Evolutionary conservation across 176 grass and related monocot genomes (phyloP), one percentile per base, ranked within the genome.

Genomic region (Tillandsia leiboldiana): DNA sequence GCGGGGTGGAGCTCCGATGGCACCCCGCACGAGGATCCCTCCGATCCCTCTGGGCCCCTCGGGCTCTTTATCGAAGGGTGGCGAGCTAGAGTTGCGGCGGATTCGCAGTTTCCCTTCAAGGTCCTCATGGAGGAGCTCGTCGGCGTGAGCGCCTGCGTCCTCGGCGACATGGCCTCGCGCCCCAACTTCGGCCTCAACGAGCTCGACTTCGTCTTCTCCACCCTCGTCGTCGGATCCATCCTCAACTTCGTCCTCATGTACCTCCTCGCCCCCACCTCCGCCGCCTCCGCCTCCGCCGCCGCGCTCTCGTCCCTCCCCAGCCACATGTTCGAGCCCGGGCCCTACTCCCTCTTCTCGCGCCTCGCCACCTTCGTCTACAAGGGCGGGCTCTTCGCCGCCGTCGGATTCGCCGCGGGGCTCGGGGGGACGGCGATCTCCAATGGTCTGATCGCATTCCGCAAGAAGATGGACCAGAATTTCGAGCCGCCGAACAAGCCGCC

Each of bases 161-260:
- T 94, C 20, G 90, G 90, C 15, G 90, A 94, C 81, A 94, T 94
- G 90, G 83, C 86, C 5, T 87, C 86, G 15, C 80, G 90, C 68
- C 90, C 86, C 10, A 94, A 94, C 82, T 94, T 94, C 64, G 90
- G 90, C 18, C 81, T 94, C 70, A 89, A 94, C 78, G 90, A 89
- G 73, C 77, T 94, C 77, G 90, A 94, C 70, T 87, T 94, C 75
- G 90, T 94, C 70, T 94, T 94, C 81, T 94, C 86, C 72, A 94
- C 90, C 53, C 81, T 94, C 63, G 86, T 94, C 81, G 90, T 94
- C 47, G 90, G 90, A 84, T 94, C 90, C 54, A 94, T 94, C 73
- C 77, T 94, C 53, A 94, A 94, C 74, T 94, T 94, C 83, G 83
- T 89, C 51, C 80, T 94, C 78, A 94, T 94, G 90, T 94, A 94